These are phyloP conservation scores for Exophiala spinifera DNA, from an alignment of 2,329 filamentous ascomycete species.

Conservation along the genomic window DNA sequence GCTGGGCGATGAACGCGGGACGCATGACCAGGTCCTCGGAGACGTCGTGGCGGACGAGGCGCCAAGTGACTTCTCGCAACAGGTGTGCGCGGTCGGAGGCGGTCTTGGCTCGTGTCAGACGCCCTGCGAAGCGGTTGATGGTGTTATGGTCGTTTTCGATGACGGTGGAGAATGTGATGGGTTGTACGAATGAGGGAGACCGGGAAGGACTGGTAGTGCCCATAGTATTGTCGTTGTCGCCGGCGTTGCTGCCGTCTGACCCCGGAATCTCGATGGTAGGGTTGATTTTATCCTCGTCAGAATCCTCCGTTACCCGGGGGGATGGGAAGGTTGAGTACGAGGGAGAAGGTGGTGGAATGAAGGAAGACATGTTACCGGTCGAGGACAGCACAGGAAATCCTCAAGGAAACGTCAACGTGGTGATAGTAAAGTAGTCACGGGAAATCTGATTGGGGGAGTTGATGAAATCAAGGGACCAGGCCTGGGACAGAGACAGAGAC, in stretches of 20 bases:
- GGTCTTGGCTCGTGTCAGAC: conserved; percentile 71
- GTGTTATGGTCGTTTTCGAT: conserved; percentile 26
- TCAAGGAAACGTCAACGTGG: too few relatives aligned
- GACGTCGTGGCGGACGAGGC: conserved; percentile 26
- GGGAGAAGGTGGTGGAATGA: too few relatives aligned
- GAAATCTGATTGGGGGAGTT: too few relatives aligned
- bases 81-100: conserved; percentile 6
- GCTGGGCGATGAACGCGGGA: conserved; percentile 22
- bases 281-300: too few relatives aligned
- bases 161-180: conserved; percentile 22
- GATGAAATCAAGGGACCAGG: too few relatives aligned
- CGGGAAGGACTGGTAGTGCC: background rate
- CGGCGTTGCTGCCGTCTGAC: background rate
- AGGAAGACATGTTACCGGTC: too few relatives aligned
- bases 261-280: too few relatives aligned
- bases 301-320: too few relatives aligned
- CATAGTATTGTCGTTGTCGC: background rate
- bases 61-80: conserved; percentile 21
- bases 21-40: conserved; percentile 28
- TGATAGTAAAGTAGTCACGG: too few relatives aligned
- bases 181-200: background rate
- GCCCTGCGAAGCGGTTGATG: conserved; percentile 84
- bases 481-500: too few relatives aligned
- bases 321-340: too few relatives aligned
- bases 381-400: too few relatives aligned